Evolutionary conservation across 2,329 filamentous ascomycete genomes (phyloP).

Genomic region (Monilinia vaccinii-corymbosi): DNA sequence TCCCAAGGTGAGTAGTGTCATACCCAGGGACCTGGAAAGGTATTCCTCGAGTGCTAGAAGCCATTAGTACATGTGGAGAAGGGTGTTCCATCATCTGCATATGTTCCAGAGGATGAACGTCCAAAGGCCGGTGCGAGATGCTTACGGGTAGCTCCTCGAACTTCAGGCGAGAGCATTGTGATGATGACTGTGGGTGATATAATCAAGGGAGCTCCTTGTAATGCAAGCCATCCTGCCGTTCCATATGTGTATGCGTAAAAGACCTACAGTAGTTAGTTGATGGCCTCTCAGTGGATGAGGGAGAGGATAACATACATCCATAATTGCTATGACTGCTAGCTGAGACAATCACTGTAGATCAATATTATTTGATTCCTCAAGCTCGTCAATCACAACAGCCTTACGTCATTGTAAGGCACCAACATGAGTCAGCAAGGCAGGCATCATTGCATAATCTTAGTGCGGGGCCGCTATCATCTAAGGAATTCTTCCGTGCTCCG

Average conservation of each 20-base stretch:
- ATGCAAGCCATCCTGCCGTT: conserved; percentile 39
- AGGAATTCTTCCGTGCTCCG: conserved; percentile 2
- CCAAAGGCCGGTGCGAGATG: too few species aligned
- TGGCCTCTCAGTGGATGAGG: neutral
- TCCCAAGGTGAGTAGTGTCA: conserved; percentile 48
- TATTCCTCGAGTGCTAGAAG: conserved; percentile 50
- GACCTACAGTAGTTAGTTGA: conserved; percentile 31
- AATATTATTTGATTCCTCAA: neutral
- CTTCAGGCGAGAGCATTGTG: conserved; percentile 47
- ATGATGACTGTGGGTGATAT: conserved; percentile 52
- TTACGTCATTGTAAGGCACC: neutral
- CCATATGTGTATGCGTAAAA: conserved; percentile 42
- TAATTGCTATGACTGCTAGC: neutral
- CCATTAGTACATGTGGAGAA: conserved; percentile 10
- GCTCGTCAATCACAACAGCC: neutral
- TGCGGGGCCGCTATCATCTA: neutral
- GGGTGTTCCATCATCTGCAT: too few species aligned
- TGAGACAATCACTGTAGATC: neutral
- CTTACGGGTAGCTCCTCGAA: conserved; percentile 45
- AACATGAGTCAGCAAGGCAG: neutral
- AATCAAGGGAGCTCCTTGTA: conserved; percentile 43
- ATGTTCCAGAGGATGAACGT: too few species aligned
- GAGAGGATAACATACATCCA: conserved; percentile 1
- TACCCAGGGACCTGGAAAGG: conserved; percentile 50
- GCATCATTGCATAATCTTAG: neutral